phyloP scores from a whole-genome alignment of 2,329 filamentous ascomycete genomes.

The Calonectria fujianensis region DNA sequence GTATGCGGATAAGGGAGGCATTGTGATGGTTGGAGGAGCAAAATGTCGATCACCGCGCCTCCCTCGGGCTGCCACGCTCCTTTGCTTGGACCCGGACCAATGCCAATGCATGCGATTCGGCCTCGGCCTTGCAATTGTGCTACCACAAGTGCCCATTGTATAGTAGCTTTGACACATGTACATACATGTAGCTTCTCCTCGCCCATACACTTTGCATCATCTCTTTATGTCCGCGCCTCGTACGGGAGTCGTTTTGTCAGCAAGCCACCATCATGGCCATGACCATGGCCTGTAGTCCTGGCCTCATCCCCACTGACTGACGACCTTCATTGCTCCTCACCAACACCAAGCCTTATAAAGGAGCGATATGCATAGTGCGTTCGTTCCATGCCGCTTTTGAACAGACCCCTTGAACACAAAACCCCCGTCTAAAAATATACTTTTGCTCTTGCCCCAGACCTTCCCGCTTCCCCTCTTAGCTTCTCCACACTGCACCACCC shows the following conservation, averaged over 20 bases:
- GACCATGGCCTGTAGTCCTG: neutral
- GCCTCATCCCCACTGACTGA: neutral
- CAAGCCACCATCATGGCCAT: neutral
- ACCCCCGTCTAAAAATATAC: neutral
- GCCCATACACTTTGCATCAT: neutral
- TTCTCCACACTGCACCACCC: neutral
- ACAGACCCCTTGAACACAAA: neutral
- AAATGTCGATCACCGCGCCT: constrained; percentile 7
- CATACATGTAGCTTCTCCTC: too few species aligned
- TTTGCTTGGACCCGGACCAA: constrained; percentile 6
- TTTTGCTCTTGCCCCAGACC: neutral
- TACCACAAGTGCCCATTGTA: constrained; percentile 3
- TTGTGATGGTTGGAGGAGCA: constrained; percentile 19
- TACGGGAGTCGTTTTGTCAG: neutral
- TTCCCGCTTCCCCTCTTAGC: neutral
- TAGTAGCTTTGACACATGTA: neutral
- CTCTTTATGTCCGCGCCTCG: neutral
- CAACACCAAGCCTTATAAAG: neutral
- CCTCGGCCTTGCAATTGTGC: constrained; percentile 2
- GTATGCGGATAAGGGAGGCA: neutral
- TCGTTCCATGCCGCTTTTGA: constrained; percentile 1
- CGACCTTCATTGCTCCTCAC: neutral
- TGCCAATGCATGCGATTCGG: constrained; percentile 9
- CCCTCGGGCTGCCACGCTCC: constrained; percentile 3
- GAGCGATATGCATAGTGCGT: neutral